phyloP scores from a whole-genome alignment of 2,329 filamentous ascomycete genomes.

The Aspergillus ochraceus region DNA sequence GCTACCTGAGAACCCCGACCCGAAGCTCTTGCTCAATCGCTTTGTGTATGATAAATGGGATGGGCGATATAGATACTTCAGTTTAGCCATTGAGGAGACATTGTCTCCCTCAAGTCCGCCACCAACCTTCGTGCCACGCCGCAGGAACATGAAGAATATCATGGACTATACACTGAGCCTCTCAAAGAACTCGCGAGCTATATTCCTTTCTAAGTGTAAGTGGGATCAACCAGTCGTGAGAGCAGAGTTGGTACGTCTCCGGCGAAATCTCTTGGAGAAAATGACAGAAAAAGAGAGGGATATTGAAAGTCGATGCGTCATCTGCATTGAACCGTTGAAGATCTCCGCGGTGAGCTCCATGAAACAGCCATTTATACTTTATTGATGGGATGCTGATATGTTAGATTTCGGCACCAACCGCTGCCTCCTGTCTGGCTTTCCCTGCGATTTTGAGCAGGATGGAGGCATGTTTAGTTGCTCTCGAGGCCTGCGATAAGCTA shows the following conservation, averaged over 20 bases:
- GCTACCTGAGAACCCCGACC: conserved; percentile 46
- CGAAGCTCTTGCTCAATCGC: conserved; percentile 45
- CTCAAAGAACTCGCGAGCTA: conserved; percentile 60
- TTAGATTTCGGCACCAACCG: conserved; percentile 68
- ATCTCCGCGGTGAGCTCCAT: conserved; percentile 68
- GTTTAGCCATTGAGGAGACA: conserved; percentile 34
- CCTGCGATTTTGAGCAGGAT: conserved; percentile 83
- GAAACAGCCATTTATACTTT: not conserved
- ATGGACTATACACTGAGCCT: conserved; percentile 81
- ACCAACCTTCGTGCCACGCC: conserved; percentile 33
- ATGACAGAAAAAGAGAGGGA: conserved; percentile 52
- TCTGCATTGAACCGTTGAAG: conserved; percentile 74
- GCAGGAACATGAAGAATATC: conserved; percentile 62
- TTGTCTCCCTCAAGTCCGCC: conserved; percentile 36
- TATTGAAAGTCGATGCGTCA: conserved; percentile 56
- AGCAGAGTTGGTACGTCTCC: conserved; percentile 70
- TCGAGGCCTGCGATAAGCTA: conserved; percentile 70
- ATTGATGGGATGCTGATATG: conserved; percentile 17
- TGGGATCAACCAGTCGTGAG: conserved; percentile 78
- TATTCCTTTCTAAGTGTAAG: conserved; percentile 52
- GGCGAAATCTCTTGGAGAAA: conserved; percentile 81
- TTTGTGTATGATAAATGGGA: conserved; percentile 60
- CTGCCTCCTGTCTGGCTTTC: conserved; percentile 71
- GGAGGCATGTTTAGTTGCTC: conserved; percentile 75
- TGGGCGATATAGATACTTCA: conserved; percentile 60